Percentiles rank a stretch among this genome's conserved stretches.
Conservation (phyloP, 345 rosid genomes). For the Gossypium sturtianum region DNA sequence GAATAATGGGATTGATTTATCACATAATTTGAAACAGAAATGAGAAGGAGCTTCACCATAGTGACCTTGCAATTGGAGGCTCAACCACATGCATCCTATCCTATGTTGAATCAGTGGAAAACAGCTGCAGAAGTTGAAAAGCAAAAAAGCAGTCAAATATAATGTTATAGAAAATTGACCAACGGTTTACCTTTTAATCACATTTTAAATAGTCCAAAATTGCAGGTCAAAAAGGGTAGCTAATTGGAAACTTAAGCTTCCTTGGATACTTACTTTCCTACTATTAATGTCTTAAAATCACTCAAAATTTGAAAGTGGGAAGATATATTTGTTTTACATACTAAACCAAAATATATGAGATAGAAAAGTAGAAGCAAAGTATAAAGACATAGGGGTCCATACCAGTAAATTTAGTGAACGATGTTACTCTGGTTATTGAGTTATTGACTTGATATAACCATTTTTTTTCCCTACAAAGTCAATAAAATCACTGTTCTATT, state of each 20-base stretch:
- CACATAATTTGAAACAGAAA: too few relatives aligned
- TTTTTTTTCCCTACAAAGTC: background rate
- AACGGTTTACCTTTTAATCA: conserved; percentile 11
- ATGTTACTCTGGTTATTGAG: background rate
- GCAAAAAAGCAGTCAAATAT: background rate
- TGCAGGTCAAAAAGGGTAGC: conserved; percentile 23
- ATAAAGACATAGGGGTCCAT: background rate
- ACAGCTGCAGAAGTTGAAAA: background rate
- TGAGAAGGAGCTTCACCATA: too few relatives aligned
- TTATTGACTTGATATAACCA: background rate
- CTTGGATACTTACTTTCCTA: background rate
- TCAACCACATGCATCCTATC: too few relatives aligned
- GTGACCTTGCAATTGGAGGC: too few relatives aligned
- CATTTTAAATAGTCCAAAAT: background rate
- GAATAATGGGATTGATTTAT: background rate
- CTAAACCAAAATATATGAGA: background rate
- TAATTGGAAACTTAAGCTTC: background rate
- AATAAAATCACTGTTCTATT: background rate
- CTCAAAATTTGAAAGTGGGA: background rate
- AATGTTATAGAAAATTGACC: conserved; percentile 25
- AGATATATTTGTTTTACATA: background rate
- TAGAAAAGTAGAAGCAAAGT: background rate
- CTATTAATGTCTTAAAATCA: background rate
- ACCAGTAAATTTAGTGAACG: background rate
- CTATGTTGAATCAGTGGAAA: background rate